Evolutionary conservation across 2,329 filamentous ascomycete genomes (phyloP).

Genomic region (Stagonosporopsis cucurbitacearum): DNA sequence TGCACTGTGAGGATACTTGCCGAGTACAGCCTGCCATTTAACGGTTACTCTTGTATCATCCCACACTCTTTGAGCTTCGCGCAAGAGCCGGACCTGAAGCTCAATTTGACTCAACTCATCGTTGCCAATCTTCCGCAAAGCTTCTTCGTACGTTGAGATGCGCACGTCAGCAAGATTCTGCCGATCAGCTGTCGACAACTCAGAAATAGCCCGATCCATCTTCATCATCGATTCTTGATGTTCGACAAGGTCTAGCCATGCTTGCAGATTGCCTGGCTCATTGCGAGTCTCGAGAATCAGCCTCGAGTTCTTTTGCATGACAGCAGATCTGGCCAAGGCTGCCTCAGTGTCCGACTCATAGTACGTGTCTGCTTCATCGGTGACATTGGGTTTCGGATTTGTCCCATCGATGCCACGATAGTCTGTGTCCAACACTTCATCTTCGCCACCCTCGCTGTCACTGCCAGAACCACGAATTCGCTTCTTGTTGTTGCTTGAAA

Average conservation of each 20-base stretch:
- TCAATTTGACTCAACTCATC: constrained; percentile 58
- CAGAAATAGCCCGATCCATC: constrained; percentile 52
- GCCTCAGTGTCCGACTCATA: constrained; percentile 36
- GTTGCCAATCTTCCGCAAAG: constrained; percentile 64
- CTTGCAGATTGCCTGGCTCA: constrained; percentile 68
- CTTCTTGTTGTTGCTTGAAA: constrained; percentile 34
- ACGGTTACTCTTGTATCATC: constrained; percentile 64
- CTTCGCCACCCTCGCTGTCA: constrained; percentile 20
- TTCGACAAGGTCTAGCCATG: constrained; percentile 80
- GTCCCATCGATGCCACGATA: constrained; percentile 49
- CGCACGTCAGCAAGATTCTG: constrained; percentile 79
- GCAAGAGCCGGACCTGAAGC: constrained; percentile 73
- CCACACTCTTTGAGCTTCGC: constrained; percentile 78
- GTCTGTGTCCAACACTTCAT: constrained; percentile 27
- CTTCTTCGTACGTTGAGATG: constrained; percentile 79
- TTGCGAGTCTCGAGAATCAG: constrained; percentile 70
- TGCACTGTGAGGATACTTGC: constrained; percentile 63
- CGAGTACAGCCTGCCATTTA: constrained; percentile 70
- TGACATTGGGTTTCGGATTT: constrained; percentile 10
- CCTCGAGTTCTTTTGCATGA: constrained; percentile 63
- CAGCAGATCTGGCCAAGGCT: constrained; percentile 30
- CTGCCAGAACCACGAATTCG: constrained; percentile 27
- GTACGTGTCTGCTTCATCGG: constrained; percentile 48
- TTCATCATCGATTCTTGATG: constrained; percentile 75
- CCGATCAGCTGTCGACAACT: constrained; percentile 65